Evolutionary conservation across 2,329 filamentous ascomycete genomes (phyloP).

Genomic region (Fusarium lyarnte): DNA sequence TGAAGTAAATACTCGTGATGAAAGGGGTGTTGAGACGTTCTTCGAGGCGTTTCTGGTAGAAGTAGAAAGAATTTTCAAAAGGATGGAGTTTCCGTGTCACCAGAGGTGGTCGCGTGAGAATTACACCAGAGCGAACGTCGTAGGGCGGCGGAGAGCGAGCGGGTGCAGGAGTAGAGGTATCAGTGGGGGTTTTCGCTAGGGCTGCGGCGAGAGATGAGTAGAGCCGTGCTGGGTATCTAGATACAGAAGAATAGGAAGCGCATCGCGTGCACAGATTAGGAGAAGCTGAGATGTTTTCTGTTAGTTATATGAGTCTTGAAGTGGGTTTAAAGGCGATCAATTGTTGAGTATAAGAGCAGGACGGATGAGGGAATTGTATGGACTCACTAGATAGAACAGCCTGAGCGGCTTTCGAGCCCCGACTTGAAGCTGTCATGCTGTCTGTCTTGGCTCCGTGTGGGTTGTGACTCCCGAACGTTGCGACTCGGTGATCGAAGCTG

Average conservation of each 20-base stretch:
- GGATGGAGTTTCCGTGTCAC: slow-evolving; percentile 84
- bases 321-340: neutral
- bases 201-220: slow-evolving; percentile 49
- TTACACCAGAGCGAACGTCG: slow-evolving; percentile 71
- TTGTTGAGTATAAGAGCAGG: neutral
- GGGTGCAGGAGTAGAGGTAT: slow-evolving; percentile 34
- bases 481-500: slow-evolving; percentile 24
- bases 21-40: slow-evolving; percentile 91
- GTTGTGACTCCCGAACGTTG: slow-evolving; percentile 22
- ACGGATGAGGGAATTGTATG: neutral
- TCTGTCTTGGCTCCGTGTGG: slow-evolving; percentile 11
- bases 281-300: slow-evolving; percentile 34
- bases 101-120: slow-evolving; percentile 88
- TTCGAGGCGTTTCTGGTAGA: slow-evolving; percentile 97
- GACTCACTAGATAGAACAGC: slow-evolving; percentile 61
- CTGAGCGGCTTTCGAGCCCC: slow-evolving; percentile 62
- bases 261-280: slow-evolving; percentile 52
- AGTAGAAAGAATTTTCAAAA: slow-evolving; percentile 93
- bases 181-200: slow-evolving; percentile 26
- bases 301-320: slow-evolving; percentile 15
- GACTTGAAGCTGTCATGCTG: slow-evolving; percentile 64
- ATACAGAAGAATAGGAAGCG: slow-evolving; percentile 44
- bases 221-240: slow-evolving; percentile 45
- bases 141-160: slow-evolving; percentile 48
- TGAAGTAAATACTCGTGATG: slow-evolving; percentile 93